A percentile compares a stretch with the other conserved stretches of the same genome.
phyloP scores from a whole-genome alignment of 345 rosid genomes.

The Euphorbia pulcherrima region DNA sequence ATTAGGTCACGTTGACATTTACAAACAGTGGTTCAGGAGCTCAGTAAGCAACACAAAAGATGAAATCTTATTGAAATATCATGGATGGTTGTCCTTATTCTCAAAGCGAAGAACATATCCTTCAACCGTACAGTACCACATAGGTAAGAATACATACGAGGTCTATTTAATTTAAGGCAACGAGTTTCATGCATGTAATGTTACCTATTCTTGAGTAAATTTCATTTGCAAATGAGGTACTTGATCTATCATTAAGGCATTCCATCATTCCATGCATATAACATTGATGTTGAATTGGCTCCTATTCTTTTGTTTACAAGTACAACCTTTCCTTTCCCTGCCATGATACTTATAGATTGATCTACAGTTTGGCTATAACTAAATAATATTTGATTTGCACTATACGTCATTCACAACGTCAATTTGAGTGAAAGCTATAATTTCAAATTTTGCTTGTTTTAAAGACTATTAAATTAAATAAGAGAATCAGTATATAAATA shows the following conservation, averaged over 20 bases:
- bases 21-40: too few species aligned
- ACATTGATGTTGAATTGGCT: not conserved
- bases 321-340: not conserved
- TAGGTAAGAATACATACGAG: not conserved
- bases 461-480: too few species aligned
- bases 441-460: too few species aligned
- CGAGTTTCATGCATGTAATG: not conserved
- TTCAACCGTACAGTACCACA: not conserved
- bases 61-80: not conserved
- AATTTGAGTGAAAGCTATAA: not conserved
- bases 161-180: not conserved
- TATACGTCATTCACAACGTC: not conserved
- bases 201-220: not conserved
- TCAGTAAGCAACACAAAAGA: not conserved
- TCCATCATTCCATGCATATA: not conserved
- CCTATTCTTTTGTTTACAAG: too few species aligned
- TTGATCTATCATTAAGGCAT: not conserved
- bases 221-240: not conserved
- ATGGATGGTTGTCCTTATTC: not conserved
- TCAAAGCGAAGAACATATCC: not conserved
- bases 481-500: too few species aligned
- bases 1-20: too few species aligned
- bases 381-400: not conserved
- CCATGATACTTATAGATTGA: not conserved
- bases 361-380: not conserved